Evolutionary conservation across 1,139 yeast species (phyloP).

Genomic region (Casaregolazyma suthepensis): DNA sequence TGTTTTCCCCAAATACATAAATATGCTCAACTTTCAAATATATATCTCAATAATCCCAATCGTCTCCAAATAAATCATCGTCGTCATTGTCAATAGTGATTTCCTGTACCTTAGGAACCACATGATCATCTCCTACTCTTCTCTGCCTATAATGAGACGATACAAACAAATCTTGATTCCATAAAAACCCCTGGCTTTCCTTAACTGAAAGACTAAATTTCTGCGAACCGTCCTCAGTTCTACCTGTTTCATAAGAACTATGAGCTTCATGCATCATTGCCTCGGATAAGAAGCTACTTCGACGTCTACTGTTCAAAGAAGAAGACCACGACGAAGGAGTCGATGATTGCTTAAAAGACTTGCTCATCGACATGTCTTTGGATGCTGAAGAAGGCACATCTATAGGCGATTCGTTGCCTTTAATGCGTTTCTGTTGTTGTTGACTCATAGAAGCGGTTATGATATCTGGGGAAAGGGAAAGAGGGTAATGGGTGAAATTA

Average conservation of each 20-base stretch:
- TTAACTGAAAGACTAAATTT: slow-evolving; percentile 40
- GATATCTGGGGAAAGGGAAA: background rate
- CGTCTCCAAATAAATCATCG: slow-evolving; percentile 23
- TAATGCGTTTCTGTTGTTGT: background rate
- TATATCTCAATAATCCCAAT: slow-evolving; percentile 13
- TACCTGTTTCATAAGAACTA: slow-evolving; percentile 48
- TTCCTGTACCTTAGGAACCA: slow-evolving; percentile 20
- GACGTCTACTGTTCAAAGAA: slow-evolving; percentile 48
- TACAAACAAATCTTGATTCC: slow-evolving; percentile 71
- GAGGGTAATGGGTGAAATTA: background rate
- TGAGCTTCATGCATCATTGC: slow-evolving; percentile 60
- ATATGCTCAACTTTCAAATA: background rate
- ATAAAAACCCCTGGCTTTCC: slow-evolving; percentile 67
- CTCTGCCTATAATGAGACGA: slow-evolving; percentile 51
- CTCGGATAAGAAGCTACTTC: slow-evolving; percentile 53
- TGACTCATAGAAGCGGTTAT: background rate
- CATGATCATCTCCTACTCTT: slow-evolving; percentile 10
- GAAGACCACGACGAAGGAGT: slow-evolving; percentile 21
- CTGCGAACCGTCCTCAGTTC: slow-evolving; percentile 23
- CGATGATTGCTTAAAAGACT: background rate
- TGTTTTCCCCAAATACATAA: background rate
- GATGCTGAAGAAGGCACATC: background rate
- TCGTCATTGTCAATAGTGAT: slow-evolving; percentile 20
- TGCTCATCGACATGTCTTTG: background rate
- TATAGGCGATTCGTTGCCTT: background rate